Evolutionary conservation across 2,329 filamentous ascomycete species (phyloP), one percentile per base, ranked within the genome.

Genomic region (Colletotrichum spinosum): DNA sequence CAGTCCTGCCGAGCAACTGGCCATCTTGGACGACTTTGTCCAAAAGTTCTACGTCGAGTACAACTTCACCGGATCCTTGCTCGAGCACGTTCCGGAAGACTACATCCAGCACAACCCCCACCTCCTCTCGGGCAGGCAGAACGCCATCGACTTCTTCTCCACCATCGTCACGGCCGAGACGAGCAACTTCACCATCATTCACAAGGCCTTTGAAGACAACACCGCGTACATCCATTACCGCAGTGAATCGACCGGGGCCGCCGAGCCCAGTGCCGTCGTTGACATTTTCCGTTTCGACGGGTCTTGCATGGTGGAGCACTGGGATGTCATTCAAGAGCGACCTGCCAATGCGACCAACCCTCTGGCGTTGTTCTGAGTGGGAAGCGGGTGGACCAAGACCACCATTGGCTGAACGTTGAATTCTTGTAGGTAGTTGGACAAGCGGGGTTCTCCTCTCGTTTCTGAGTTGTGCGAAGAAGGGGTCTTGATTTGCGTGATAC

Each of bases 51-150:
- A 52, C 33, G 35, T 37, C 3, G 41, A 63, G 11, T 35, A 33
- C 8, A 52, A 63, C 39, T 49, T 41, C 6, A 39, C 45, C 15
- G 39, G 41, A n/a, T 45, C 55, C 4, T 10, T 65, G 3, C 39
- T 57, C 12, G 37, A 50, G 2, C 56, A 54, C 44, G 44, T 58
- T 11, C 10, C 45, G 0, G 55, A 67, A 17, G 10, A 55, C 17
- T 67, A 60, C 42, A 55, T 67, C 15, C 67, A 66, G n/a, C 55
- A 64, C 38, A 68, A 63, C 38, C 63, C 63, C 7, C 50, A 41
- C 33, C 34, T 59, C 3, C 42, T 60, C 0, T 65, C 56, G 1
- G 61, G 61, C n/a, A 37, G 61, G 8, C 38, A 60, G 25, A 51
- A 33, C 38, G 41, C 56, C 10, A 10, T 52, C 12, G 45, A 60